A percentile compares a stretch with the other conserved stretches of the same genome.
Evolutionary conservation across 192 early-diverging fungal species (phyloP).

Genomic region (Linderina pennispora): DNA sequence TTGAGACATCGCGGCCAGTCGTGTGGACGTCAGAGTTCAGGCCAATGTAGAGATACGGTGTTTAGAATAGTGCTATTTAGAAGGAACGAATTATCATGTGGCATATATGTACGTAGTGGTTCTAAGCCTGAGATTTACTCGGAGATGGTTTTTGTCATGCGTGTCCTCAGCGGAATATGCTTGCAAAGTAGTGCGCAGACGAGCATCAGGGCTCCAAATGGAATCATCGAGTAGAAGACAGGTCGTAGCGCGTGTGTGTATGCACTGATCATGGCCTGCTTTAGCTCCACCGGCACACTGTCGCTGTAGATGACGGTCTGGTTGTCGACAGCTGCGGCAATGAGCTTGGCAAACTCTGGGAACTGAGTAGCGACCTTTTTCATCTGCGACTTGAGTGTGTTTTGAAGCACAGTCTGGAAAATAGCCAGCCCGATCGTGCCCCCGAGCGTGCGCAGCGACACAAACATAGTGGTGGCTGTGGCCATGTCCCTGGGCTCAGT

Average conservation of each 20-base stretch:
- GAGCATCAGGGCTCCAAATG: constrained; percentile 41
- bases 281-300: constrained; percentile 24
- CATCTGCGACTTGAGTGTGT: constrained; percentile 44
- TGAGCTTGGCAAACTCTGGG: constrained; percentile 22
- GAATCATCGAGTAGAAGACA: constrained; percentile 45
- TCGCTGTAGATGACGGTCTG: constrained; percentile 12
- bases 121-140: no score
- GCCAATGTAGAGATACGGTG: background rate
- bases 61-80: background rate
- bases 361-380: constrained; percentile 24
- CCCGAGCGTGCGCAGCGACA: constrained; percentile 59
- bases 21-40: constrained; percentile 78
- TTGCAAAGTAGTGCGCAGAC: constrained; percentile 42
- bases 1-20: constrained; percentile 67
- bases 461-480: constrained; percentile 56
- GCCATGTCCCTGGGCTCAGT: constrained; percentile 56
- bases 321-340: constrained; percentile 33
- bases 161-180: constrained; percentile 33
- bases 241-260: constrained; percentile 46
- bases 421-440: constrained; percentile 53
- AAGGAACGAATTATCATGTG: no score
- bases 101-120: no score
- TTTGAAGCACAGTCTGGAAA: constrained; percentile 51
- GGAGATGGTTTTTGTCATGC: constrained; percentile 14
- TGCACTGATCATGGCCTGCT: constrained; percentile 27